Evolutionary conservation across 139 green algal species (phyloP).

Genomic region (Monoraphidium neglectum): DNA sequence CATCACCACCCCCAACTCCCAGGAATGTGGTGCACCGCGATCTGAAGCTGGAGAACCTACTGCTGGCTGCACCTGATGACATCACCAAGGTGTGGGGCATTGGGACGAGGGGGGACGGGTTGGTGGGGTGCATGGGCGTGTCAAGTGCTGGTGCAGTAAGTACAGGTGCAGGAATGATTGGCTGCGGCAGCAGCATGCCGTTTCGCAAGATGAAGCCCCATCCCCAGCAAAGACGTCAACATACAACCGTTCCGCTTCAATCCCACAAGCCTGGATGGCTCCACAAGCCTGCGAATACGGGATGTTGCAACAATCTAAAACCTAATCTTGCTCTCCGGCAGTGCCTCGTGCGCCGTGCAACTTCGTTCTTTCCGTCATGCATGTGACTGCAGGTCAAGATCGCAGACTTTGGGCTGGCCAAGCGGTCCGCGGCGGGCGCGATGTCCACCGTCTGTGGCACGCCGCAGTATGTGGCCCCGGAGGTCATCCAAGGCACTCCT

Average conservation of each 20-base stretch:
- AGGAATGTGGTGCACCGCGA: slow-evolving; percentile 83
- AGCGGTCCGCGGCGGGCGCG: slow-evolving; percentile 46
- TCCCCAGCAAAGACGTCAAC: too few species aligned
- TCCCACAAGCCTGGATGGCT: too few species aligned
- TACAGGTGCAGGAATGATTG: too few species aligned
- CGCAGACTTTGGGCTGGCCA: slow-evolving; percentile 91
- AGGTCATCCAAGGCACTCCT: slow-evolving; percentile 77
- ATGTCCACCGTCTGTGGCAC: slow-evolving; percentile 91
- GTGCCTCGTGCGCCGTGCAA: too few species aligned
- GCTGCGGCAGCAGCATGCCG: too few species aligned
- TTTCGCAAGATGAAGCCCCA: too few species aligned
- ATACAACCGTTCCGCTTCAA: too few species aligned
- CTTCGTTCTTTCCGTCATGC: too few species aligned
- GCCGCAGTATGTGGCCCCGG: slow-evolving; percentile 92
- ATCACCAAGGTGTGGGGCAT: slow-evolving; percentile 57
- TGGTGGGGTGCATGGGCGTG: not conserved
- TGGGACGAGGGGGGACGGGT: too few species aligned
- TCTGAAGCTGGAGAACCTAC: slow-evolving; percentile 96
- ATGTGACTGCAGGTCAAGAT: slow-evolving; percentile 58
- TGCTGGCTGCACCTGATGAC: slow-evolving; percentile 73
- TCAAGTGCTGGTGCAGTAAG: not conserved
- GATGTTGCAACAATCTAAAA: too few species aligned
- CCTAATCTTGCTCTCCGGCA: too few species aligned
- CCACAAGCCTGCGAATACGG: too few species aligned
- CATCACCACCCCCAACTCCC: not conserved